Evolutionary conservation across 257 asterid species (phyloP).

Genomic region (Leonotis leonurus): DNA sequence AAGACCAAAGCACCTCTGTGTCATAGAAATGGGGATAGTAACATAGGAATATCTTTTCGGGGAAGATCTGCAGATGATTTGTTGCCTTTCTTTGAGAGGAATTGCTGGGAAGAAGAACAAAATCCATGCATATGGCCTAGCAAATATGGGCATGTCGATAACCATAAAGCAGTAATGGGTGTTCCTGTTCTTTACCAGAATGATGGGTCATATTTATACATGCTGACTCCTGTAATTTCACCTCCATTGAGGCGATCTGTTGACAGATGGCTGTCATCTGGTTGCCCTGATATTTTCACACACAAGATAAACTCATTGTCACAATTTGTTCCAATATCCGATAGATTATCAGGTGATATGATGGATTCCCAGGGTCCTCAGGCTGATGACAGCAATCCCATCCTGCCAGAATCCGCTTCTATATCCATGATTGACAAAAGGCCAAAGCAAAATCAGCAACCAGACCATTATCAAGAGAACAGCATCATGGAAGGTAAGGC

Average conservation of each 20-base stretch:
- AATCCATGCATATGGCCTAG: slow-evolving; percentile 22
- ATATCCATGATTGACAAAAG: slow-evolving; percentile 19
- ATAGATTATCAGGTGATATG: slow-evolving; percentile 24
- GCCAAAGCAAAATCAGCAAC: slow-evolving; percentile 18
- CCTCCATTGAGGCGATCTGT: slow-evolving; percentile 69
- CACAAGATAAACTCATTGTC: slow-evolving; percentile 21
- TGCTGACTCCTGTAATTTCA: slow-evolving; percentile 64
- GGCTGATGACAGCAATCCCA: slow-evolving; percentile 26
- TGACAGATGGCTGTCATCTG: slow-evolving; percentile 47
- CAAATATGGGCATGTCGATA: slow-evolving; percentile 18
- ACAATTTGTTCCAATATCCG: slow-evolving; percentile 25
- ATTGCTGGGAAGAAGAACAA: slow-evolving; percentile 28
- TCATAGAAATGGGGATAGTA: slow-evolving; percentile 14
- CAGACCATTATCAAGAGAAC: slow-evolving; percentile 25
- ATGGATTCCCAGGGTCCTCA: slow-evolving; percentile 46
- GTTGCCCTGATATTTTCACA: slow-evolving; percentile 17
- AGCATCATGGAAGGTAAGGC: slow-evolving; percentile 23
- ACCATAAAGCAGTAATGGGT: slow-evolving; percentile 41
- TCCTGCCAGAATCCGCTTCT: slow-evolving; percentile 29
- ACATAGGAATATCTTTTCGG: slow-evolving; percentile 16
- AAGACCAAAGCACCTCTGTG: slow-evolving; percentile 14
- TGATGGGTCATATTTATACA: slow-evolving; percentile 74
- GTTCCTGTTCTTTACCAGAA: slow-evolving; percentile 65
- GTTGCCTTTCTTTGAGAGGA: slow-evolving; percentile 49
- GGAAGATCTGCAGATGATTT: slow-evolving; percentile 30